These are phyloP conservation scores for Cladosporium colombiae DNA, from an alignment of 2,329 filamentous ascomycete species.

Conservation along the genomic window DNA sequence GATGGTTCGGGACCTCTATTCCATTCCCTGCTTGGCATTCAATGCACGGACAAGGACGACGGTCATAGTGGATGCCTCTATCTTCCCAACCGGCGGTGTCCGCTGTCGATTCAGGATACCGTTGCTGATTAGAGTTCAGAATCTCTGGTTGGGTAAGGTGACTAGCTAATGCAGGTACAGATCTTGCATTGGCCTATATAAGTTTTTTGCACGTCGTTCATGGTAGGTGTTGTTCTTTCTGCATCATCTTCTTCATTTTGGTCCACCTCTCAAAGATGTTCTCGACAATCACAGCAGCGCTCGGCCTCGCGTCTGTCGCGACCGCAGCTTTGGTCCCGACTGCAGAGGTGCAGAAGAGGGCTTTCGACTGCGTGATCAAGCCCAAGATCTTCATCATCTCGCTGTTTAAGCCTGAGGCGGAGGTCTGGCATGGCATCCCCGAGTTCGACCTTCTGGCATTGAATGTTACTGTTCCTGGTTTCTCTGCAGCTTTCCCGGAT, in stretches of 20 bases:
- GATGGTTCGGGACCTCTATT: background rate
- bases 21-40: background rate
- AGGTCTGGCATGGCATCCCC: slow-evolving; percentile 52
- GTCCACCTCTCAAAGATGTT: background rate
- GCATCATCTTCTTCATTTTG: background rate
- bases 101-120: background rate
- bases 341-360: background rate
- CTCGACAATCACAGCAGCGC: background rate
- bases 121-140: background rate
- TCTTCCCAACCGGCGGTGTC: background rate
- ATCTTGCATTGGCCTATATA: background rate
- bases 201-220: background rate
- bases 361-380: slow-evolving; percentile 36
- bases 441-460: slow-evolving; percentile 38
- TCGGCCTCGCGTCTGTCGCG: slow-evolving; percentile 8
- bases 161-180: background rate
- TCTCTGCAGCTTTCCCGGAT: slow-evolving; percentile 34
- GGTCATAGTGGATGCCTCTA: background rate
- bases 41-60: background rate
- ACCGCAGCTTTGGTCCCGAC: slow-evolving; percentile 5
- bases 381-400: slow-evolving; percentile 65
- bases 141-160: background rate
- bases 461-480: slow-evolving; percentile 39
- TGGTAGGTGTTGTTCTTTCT: background rate
- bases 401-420: slow-evolving; percentile 50